These are phyloP conservation scores for Suillus plorans DNA, from an alignment of 768 basidiomycete species.

Conservation along the genomic window DNA sequence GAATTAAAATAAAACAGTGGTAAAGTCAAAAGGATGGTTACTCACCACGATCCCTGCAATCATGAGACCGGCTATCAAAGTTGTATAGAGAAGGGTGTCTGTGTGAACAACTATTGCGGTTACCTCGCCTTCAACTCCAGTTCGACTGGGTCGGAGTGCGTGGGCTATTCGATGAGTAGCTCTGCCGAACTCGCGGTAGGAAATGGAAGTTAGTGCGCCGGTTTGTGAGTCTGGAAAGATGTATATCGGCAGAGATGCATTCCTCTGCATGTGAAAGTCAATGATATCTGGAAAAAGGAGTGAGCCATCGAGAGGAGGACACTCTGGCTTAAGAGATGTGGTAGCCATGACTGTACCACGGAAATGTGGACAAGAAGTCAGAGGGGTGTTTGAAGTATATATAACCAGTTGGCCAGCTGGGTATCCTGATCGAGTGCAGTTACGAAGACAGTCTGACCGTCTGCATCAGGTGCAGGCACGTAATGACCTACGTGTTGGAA, in stretches of 20 bases:
- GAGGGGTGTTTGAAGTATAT: background rate
- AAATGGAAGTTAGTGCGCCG: slow-evolving; percentile 18
- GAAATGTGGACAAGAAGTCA: background rate
- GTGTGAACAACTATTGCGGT: slow-evolving; percentile 9
- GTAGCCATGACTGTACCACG: background rate
- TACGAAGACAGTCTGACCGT: background rate
- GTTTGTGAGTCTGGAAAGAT: slow-evolving; percentile 7
- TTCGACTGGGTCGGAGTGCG: background rate
- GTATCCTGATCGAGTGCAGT: background rate
- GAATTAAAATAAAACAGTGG: background rate
- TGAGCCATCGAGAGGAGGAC: slow-evolving; percentile 26
- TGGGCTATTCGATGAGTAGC: slow-evolving; percentile 25
- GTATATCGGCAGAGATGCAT: slow-evolving; percentile 23
- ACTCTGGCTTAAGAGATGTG: background rate
- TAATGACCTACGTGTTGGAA: background rate
- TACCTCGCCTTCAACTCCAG: slow-evolving; percentile 4
- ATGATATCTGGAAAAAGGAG: slow-evolving; percentile 23
- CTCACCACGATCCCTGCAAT: slow-evolving; percentile 4
- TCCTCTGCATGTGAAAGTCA: slow-evolving; percentile 22
- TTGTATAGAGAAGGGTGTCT: slow-evolving; percentile 13
- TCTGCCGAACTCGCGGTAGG: slow-evolving; percentile 27
- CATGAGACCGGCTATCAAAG: slow-evolving; percentile 7
- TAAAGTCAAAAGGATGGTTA: background rate
- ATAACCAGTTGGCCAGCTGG: background rate
- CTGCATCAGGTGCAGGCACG: background rate